These are phyloP conservation scores for Aeschynomene evenia DNA, from an alignment of 306 rosid species.

Conservation along the genomic window DNA sequence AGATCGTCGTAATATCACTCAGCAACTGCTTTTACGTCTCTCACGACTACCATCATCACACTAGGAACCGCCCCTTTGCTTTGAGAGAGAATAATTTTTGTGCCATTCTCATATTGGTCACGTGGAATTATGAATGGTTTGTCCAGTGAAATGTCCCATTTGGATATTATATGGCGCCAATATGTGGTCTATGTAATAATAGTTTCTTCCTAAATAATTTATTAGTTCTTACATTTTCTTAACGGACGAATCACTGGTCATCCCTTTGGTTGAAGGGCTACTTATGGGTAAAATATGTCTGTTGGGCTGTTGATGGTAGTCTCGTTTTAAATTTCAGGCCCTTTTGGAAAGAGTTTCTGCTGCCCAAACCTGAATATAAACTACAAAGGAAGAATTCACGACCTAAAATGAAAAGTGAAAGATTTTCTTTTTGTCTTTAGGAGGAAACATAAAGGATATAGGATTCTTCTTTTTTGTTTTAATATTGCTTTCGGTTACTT, in stretches of 20 bases:
- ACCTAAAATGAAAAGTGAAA: background rate
- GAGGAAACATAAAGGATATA: too few species aligned
- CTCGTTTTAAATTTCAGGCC: background rate
- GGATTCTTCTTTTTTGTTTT: too few species aligned
- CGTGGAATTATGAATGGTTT: background rate
- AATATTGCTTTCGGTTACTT: too few species aligned
- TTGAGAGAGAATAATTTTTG: conserved; percentile 17
- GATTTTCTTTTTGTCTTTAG: too few species aligned
- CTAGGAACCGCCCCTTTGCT: conserved; percentile 4
- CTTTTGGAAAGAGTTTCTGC: background rate
- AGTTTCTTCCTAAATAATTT: conserved; percentile 12
- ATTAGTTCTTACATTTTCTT: background rate
- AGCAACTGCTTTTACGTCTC: conserved; percentile 20
- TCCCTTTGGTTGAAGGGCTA: background rate
- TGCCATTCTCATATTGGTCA: conserved; percentile 10
- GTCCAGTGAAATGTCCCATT: conserved; percentile 9
- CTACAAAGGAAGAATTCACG: too few species aligned
- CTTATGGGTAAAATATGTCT: background rate
- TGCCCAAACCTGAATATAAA: background rate
- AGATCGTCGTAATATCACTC: background rate
- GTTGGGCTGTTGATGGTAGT: background rate
- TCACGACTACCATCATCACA: conserved; percentile 17
- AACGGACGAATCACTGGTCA: background rate
- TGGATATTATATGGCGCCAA: conserved; percentile 1
- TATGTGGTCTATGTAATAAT: background rate